Evolutionary conservation across 208 protist genomes (phyloP).

Genomic region (Acanthamoeba rhysodes): DNA sequence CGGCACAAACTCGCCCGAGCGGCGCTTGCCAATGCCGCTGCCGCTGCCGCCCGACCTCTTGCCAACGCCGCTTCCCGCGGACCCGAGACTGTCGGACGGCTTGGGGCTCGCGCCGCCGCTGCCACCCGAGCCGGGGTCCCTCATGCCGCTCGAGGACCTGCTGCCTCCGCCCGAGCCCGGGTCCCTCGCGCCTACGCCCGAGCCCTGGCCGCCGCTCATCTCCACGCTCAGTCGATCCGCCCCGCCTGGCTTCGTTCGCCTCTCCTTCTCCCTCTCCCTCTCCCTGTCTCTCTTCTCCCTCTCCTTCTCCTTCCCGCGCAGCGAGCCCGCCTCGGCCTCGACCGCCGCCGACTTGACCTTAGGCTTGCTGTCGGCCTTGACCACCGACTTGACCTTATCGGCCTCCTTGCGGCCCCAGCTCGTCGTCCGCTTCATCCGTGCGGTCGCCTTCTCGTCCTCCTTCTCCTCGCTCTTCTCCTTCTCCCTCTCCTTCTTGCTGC

Average conservation of each 20-base stretch:
- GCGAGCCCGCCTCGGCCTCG: background rate
- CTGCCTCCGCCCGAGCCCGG: too few species aligned
- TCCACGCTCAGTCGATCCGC: too few species aligned
- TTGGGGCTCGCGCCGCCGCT: background rate
- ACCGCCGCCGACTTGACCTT: too few species aligned
- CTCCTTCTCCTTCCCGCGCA: background rate
- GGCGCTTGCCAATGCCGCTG: background rate
- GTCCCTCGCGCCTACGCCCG: too few species aligned
- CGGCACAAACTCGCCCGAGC: background rate
- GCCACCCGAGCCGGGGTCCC: background rate
- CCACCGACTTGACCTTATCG: background rate
- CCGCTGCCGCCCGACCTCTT: background rate
- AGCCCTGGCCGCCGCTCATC: too few species aligned
- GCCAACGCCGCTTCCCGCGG: too few species aligned
- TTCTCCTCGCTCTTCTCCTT: background rate
- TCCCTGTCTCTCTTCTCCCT: background rate
- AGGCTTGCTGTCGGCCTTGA: background rate
- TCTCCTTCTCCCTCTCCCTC: too few species aligned
- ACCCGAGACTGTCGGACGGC: too few species aligned
- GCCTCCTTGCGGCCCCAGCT: slow-evolving; percentile 3
- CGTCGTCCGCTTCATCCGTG: background rate
- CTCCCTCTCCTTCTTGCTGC: background rate
- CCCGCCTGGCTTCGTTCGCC: too few species aligned
- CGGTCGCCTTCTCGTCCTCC: background rate
- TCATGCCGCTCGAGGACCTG: background rate